These are phyloP conservation scores for Nakaseomyces nivariensis DNA, from an alignment of 1,139 yeast species.

Conservation along the genomic window DNA sequence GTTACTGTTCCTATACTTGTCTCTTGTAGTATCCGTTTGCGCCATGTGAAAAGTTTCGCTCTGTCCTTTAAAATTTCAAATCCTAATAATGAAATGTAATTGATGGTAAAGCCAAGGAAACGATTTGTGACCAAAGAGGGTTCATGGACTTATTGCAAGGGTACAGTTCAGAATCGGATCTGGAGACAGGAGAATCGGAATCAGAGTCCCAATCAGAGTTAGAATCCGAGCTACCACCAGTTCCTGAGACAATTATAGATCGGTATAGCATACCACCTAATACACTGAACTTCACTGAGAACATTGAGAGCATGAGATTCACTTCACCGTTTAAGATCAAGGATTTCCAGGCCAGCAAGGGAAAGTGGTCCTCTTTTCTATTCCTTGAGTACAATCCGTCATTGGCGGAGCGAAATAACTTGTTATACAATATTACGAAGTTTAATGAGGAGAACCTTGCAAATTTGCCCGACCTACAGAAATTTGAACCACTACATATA, in stretches of 20 bases:
- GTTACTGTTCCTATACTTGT: too few relatives aligned
- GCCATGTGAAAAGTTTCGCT: background rate
- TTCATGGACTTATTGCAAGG: background rate
- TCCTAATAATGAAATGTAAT: too few relatives aligned
- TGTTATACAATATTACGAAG: background rate
- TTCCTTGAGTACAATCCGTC: background rate
- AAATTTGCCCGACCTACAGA: background rate
- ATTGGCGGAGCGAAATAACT: background rate
- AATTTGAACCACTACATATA: slow-evolving; percentile 14
- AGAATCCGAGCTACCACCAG: background rate
- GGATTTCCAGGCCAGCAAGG: background rate
- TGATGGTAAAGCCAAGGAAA: too few relatives aligned
- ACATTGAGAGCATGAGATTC: background rate
- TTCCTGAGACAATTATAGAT: background rate
- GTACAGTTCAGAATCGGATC: background rate
- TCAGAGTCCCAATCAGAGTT: too few relatives aligned
- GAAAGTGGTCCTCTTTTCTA: slow-evolving; percentile 1
- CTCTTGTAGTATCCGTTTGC: background rate
- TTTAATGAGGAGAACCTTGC: background rate
- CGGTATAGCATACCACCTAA: background rate
- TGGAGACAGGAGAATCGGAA: too few relatives aligned
- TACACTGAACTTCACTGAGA: background rate
- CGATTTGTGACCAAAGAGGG: too few relatives aligned
- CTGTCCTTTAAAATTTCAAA: too few relatives aligned
- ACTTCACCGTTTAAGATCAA: background rate